A percentile compares a stretch with the other conserved stretches of the same genome.
These are phyloP conservation scores for Umbilicus rupestris DNA, from an alignment of 164 flowering plant genomes.

Conservation along the genomic window DNA sequence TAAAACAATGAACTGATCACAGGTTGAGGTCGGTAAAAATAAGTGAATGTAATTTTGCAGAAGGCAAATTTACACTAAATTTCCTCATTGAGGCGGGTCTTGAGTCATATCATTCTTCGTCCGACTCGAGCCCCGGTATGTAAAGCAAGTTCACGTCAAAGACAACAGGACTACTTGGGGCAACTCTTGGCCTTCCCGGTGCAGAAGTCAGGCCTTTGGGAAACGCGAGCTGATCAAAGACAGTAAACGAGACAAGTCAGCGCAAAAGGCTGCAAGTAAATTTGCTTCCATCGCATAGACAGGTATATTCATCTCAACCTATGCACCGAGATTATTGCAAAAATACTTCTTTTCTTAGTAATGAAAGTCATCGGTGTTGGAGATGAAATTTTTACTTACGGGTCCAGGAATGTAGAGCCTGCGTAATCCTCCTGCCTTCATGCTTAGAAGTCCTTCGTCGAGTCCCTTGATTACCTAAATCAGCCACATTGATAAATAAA, in stretches of 20 bases:
- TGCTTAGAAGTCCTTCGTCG: slow-evolving; percentile 85
- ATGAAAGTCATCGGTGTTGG: too few species aligned
- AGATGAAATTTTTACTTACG: too few species aligned
- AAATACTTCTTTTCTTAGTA: not conserved
- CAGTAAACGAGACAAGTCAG: not conserved
- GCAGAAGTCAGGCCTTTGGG: slow-evolving; percentile 89
- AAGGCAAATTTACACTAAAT: not conserved
- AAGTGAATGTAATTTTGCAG: not conserved
- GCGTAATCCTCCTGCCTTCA: slow-evolving; percentile 88
- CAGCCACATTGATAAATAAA: not conserved
- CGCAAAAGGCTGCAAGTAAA: not conserved
- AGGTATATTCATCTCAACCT: not conserved
- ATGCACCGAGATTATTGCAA: not conserved
- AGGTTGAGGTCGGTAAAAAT: not conserved
- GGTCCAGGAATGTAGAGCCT: slow-evolving; percentile 87
- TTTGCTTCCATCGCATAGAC: too few species aligned
- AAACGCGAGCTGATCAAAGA: slow-evolving; percentile 56
- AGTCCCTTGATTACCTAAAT: slow-evolving; percentile 88
- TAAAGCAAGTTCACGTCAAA: slow-evolving; percentile 90
- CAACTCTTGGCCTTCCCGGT: slow-evolving; percentile 96
- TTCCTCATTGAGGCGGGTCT: not conserved
- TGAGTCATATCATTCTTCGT: slow-evolving; percentile 64
- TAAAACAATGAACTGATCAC: not conserved
- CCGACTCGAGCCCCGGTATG: slow-evolving; percentile 79
- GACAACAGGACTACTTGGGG: slow-evolving; percentile 75